Evolutionary conservation across 371 early-diverging fungal species (phyloP).

Genomic region (Mucor ambiguus): DNA sequence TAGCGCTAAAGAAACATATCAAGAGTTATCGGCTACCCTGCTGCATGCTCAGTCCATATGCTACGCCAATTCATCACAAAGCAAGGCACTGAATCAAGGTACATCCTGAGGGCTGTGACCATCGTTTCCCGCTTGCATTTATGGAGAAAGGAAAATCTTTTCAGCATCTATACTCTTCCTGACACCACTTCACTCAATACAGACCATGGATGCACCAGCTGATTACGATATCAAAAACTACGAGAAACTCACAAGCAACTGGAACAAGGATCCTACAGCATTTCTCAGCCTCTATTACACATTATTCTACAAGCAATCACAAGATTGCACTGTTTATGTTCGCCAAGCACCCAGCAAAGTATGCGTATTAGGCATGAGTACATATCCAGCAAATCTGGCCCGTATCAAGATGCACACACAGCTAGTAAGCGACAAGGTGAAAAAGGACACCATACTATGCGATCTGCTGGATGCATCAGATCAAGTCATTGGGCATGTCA

Average conservation of each 20-base stretch:
- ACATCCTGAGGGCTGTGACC: background rate
- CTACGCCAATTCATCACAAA: background rate
- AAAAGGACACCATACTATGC: constrained; percentile 29
- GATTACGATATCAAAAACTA: constrained; percentile 36
- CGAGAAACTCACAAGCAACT: constrained; percentile 17
- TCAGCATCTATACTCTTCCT: background rate
- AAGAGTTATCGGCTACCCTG: background rate
- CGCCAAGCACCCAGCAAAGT: constrained; percentile 56
- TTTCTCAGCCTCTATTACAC: constrained; percentile 47
- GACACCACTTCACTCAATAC: background rate
- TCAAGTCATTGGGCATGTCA: constrained; percentile 21
- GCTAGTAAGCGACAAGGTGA: constrained; percentile 30
- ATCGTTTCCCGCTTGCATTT: background rate
- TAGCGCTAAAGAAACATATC: background rate
- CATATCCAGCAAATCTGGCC: constrained; percentile 19
- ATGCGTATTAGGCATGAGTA: constrained; percentile 46
- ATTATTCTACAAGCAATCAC: constrained; percentile 32
- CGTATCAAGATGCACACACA: constrained; percentile 11
- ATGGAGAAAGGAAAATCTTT: background rate
- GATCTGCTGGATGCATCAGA: constrained; percentile 23
- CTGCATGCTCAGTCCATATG: background rate
- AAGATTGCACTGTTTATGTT: constrained; percentile 34
- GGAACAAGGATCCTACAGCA: constrained; percentile 35
- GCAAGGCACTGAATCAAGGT: background rate
- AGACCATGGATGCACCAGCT: constrained; percentile 7